Percentiles rank a stretch among this genome's conserved stretches.
phyloP scores from a whole-genome alignment of 306 rosid species.

The Astragalus glycyphyllos region DNA sequence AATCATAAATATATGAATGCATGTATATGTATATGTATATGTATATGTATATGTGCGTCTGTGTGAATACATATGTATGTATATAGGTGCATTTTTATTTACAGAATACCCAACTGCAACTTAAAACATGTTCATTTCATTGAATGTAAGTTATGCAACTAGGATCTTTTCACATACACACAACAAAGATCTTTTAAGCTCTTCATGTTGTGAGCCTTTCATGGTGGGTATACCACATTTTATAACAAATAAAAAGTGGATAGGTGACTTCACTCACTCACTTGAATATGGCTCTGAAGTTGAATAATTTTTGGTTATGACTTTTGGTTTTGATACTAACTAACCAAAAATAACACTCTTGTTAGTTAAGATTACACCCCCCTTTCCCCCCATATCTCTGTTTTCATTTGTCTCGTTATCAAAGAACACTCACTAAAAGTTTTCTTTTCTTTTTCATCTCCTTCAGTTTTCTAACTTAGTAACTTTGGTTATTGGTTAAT shows the following conservation, averaged over 20 bases:
- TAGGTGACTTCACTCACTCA: no score
- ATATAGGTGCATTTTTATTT: not conserved
- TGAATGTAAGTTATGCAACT: not conserved
- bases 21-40: not conserved
- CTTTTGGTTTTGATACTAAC: no score
- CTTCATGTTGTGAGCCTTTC: not conserved
- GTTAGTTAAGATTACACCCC: not conserved
- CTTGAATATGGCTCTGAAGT: not conserved
- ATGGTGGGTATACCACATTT: no score
- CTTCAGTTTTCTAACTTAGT: not conserved
- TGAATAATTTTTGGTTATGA: not conserved
- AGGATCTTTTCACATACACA: not conserved
- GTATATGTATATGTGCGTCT: not conserved
- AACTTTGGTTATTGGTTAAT: constrained; percentile 1
- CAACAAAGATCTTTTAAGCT: not conserved
- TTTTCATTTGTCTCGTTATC: not conserved
- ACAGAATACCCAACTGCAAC: not conserved
- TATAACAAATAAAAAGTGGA: no score
- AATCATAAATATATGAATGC: not conserved
- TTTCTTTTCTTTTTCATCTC: not conserved
- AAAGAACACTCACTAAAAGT: not conserved
- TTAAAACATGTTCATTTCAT: not conserved
- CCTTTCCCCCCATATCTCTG: not conserved
- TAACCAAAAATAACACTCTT: not conserved
- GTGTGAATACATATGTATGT: not conserved